phyloP scores from a whole-genome alignment of 306 rosid genomes.

The Casuarina cunninghamiana region DNA sequence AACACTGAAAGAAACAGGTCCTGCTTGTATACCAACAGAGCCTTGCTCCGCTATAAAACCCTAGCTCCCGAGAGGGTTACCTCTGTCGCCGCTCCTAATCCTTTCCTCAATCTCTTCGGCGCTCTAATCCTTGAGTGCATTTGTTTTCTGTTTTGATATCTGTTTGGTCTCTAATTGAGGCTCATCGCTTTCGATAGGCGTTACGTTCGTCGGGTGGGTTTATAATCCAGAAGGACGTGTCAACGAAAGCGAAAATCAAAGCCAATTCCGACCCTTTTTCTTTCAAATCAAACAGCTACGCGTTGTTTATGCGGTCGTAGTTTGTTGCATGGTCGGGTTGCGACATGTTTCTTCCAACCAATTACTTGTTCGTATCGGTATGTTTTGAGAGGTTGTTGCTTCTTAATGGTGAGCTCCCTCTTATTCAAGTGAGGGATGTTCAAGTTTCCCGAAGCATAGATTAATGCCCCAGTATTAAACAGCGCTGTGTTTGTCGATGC shows the following conservation, averaged over 20 bases:
- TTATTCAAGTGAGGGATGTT: slow-evolving; percentile 49
- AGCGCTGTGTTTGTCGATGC: slow-evolving; percentile 53
- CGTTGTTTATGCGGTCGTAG: slow-evolving; percentile 23
- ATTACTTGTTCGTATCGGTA: too few species aligned
- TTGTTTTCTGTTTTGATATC: too few species aligned
- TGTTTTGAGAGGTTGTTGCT: slow-evolving; percentile 43
- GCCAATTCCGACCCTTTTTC: slow-evolving; percentile 29
- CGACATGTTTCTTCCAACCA: slow-evolving; percentile 19
- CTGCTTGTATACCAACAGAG: background rate
- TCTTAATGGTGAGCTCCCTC: slow-evolving; percentile 72
- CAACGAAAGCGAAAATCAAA: slow-evolving; percentile 77
- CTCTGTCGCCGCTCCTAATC: background rate
- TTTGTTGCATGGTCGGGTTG: slow-evolving; percentile 43
- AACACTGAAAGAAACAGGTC: background rate
- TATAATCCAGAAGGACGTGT: slow-evolving; percentile 64
- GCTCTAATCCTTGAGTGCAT: too few species aligned
- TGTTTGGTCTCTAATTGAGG: background rate
- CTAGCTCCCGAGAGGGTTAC: accelerated
- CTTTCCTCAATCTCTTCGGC: too few species aligned
- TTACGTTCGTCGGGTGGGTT: slow-evolving; percentile 61
- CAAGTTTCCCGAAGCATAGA: slow-evolving; percentile 93
- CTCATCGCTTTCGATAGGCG: slow-evolving; percentile 83
- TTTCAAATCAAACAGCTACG: slow-evolving; percentile 21
- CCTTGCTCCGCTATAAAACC: background rate
- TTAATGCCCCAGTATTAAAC: slow-evolving; percentile 63